Percentiles rank a stretch among this genome's conserved stretches.
Evolutionary conservation across 2,329 filamentous ascomycete genomes (phyloP).

Genomic region (Trichoderma sp.): DNA sequence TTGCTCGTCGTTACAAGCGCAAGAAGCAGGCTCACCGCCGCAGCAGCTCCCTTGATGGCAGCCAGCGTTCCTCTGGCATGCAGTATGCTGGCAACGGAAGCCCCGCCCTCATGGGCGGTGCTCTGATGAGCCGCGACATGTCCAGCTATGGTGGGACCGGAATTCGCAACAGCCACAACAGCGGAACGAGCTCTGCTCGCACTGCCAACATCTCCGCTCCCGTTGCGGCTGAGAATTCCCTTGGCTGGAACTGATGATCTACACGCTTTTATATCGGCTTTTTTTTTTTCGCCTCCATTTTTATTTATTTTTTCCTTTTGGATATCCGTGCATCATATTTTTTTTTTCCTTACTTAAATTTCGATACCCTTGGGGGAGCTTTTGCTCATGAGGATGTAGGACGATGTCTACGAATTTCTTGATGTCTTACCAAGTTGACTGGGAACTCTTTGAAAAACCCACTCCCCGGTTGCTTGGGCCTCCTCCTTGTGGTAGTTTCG

Average conservation of each 20-base stretch:
- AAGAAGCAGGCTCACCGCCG: constrained; percentile 76
- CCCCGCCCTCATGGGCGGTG: constrained; percentile 69
- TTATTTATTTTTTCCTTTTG: constrained; percentile 26
- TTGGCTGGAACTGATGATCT: constrained; percentile 77
- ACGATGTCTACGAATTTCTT: constrained; percentile 9
- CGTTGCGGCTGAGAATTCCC: constrained; percentile 88
- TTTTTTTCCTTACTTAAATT: constrained; percentile 23
- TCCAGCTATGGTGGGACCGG: constrained; percentile 52
- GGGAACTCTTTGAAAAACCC: neutral
- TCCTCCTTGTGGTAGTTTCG: constrained; percentile 5
- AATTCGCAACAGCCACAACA: constrained; percentile 61
- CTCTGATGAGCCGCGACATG: constrained; percentile 56
- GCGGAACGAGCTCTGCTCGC: constrained; percentile 57
- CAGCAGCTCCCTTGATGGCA: constrained; percentile 66
- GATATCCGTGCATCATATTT: constrained; percentile 23
- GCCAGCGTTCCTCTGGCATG: constrained; percentile 50
- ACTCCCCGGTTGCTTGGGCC: neutral
- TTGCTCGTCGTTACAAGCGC: constrained; percentile 86
- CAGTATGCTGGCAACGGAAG: constrained; percentile 49
- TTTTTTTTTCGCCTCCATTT: constrained; percentile 22
- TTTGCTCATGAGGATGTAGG: constrained; percentile 14
- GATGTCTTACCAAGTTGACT: constrained; percentile 1
- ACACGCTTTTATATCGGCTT: constrained; percentile 21
- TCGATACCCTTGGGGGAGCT: constrained; percentile 36
- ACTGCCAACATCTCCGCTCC: constrained; percentile 78